Conservation (phyloP, 139 green algal species). For the Astrephomene gubernaculifera region DNA sequence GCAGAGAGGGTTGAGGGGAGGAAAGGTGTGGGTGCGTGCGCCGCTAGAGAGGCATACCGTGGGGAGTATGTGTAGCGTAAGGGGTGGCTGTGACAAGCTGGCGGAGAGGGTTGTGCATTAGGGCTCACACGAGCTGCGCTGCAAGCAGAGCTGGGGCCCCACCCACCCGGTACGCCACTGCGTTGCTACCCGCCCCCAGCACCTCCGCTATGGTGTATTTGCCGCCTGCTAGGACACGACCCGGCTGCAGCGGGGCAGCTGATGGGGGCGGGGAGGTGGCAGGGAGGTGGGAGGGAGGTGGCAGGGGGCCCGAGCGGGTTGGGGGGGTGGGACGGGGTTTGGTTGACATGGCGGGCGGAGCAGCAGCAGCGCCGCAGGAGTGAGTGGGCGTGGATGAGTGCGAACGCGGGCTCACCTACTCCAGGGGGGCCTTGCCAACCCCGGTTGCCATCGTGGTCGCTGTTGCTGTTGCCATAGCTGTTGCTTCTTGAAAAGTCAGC, state of each 20-base stretch:
- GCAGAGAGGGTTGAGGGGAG: background rate
- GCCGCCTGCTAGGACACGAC: slow-evolving; percentile 43
- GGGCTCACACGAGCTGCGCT: too few relatives aligned
- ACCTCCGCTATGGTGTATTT: slow-evolving; percentile 76
- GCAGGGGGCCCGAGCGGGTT: too few relatives aligned
- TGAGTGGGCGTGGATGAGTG: background rate
- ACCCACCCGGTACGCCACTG: slow-evolving; percentile 74
- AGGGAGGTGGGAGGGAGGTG: background rate
- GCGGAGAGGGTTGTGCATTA: too few relatives aligned
- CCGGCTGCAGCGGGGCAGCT: slow-evolving; percentile 12
- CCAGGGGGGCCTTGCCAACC: background rate
- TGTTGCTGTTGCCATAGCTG: too few relatives aligned
- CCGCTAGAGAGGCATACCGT: too few relatives aligned
- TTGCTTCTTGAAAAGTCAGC: too few relatives aligned
- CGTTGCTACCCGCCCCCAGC: slow-evolving; percentile 78
- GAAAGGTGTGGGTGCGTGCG: background rate
- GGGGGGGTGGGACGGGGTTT: background rate
- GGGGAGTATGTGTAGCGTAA: too few relatives aligned
- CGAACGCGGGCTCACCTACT: background rate
- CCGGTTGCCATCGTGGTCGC: background rate
- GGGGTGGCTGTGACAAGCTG: too few relatives aligned
- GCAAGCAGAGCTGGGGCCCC: background rate
- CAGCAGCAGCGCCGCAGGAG: background rate
- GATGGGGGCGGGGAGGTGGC: background rate
- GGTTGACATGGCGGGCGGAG: background rate